These are phyloP conservation scores for Pseudotsuga menziesii DNA, from an alignment of 75 land plant genomes.

Conservation along the genomic window DNA sequence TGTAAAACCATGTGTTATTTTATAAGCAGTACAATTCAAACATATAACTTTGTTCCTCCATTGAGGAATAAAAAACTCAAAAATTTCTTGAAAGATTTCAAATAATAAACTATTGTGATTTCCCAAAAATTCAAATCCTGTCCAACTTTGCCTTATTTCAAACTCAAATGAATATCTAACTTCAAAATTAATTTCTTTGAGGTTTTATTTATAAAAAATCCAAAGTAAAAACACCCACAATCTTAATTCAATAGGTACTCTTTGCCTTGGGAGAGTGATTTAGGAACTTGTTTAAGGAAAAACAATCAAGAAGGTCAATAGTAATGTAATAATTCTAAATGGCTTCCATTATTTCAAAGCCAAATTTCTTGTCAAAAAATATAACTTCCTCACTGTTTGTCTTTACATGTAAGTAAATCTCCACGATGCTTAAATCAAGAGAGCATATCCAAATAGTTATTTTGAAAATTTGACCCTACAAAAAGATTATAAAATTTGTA, in stretches of 20 bases:
- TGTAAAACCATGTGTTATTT: too few species aligned
- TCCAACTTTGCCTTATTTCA: background rate
- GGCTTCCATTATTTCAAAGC: constrained; percentile 86
- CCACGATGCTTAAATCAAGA: constrained; percentile 56
- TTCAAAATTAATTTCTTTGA: constrained; percentile 2
- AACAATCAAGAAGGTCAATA: constrained; percentile 92
- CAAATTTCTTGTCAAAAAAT: constrained; percentile 85
- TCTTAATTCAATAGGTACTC: constrained; percentile 1
- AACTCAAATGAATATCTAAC: background rate
- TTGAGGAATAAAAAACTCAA: too few species aligned
- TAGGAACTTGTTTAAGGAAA: constrained; percentile 59
- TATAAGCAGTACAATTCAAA: too few species aligned
- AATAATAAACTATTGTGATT: background rate
- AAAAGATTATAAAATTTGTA: constrained; percentile 10
- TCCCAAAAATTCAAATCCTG: background rate
- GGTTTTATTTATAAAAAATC: background rate
- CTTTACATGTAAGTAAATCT: constrained; percentile 93
- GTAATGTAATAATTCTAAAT: constrained; percentile 81
- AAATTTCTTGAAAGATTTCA: background rate
- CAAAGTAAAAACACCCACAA: background rate
- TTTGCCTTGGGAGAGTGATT: constrained; percentile 14
- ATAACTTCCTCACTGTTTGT: constrained; percentile 94
- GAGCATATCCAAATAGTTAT: constrained; percentile 70
- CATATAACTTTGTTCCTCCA: too few species aligned
- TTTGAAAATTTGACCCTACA: constrained; percentile 81